A percentile compares a stretch with the other conserved stretches of the same genome.
These are phyloP conservation scores for Trichophyton equinum DNA, from an alignment of 2,329 filamentous ascomycete genomes.

Conservation along the genomic window DNA sequence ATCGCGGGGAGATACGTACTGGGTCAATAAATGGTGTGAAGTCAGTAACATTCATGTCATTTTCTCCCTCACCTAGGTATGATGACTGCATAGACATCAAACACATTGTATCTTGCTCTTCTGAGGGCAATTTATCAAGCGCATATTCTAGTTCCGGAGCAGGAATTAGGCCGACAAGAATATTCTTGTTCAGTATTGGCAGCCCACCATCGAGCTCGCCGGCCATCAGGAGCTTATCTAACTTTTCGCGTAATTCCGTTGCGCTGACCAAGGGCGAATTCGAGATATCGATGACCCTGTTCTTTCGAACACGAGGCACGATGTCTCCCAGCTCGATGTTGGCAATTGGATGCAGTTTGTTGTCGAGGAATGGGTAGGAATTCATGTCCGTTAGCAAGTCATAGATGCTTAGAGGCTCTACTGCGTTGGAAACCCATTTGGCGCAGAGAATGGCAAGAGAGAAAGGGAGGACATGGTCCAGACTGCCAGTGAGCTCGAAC, in stretches of 20 bases:
- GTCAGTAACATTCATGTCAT: conserved; percentile 55
- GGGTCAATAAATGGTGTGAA: conserved; percentile 89
- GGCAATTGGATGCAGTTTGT: conserved; percentile 84
- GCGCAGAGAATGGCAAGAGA: conserved; percentile 81
- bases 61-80: conserved; percentile 46
- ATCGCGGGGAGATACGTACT: conserved; percentile 36
- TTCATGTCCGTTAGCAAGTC: conserved; percentile 95
- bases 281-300: conserved; percentile 80
- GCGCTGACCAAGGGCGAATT: conserved; percentile 69
- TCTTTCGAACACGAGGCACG: conserved; percentile 58
- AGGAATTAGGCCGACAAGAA: conserved; percentile 82
- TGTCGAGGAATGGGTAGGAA: conserved; percentile 92
- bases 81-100: conserved; percentile 61
- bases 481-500: conserved; percentile 86
- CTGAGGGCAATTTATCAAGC: conserved; percentile 68
- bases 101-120: conserved; percentile 53
- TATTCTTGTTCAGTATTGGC: conserved; percentile 65
- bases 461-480: conserved; percentile 91
- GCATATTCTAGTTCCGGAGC: conserved; percentile 90
- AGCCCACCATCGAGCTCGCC: conserved; percentile 89
- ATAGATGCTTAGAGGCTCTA: conserved; percentile 93
- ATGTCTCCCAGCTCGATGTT: conserved; percentile 82
- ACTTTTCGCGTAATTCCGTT: conserved; percentile 60
- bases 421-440: conserved; percentile 96
- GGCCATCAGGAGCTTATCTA: conserved; percentile 67